phyloP scores from a whole-genome alignment of 2,329 filamentous ascomycete genomes.

The Didymella sp. region DNA sequence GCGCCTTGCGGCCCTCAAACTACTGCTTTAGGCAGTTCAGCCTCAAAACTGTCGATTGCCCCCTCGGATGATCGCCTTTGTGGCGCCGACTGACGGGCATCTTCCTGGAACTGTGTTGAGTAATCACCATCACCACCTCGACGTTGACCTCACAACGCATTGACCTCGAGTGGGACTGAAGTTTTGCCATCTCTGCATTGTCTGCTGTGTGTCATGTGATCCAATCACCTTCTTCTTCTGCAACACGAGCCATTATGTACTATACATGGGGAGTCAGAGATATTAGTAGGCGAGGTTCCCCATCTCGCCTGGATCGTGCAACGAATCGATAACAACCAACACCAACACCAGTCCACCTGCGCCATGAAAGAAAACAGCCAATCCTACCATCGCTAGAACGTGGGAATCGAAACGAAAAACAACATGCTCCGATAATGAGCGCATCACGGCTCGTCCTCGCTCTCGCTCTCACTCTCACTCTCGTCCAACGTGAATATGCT shows the following conservation, averaged over 20 bases:
- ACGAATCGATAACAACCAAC: background rate
- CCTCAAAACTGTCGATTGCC: conserved; percentile 27
- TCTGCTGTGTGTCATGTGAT: no score
- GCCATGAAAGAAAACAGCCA: background rate
- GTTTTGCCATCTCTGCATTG: no score
- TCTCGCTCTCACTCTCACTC: conserved; percentile 29
- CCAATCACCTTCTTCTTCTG: no score
- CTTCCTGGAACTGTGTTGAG: conserved; percentile 1
- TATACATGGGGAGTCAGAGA: conserved; percentile 17
- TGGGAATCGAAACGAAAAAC: background rate
- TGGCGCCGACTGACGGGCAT: conserved; percentile 22
- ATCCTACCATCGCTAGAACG: no score
- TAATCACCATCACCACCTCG: background rate
- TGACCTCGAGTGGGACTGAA: no score
- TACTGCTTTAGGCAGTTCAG: conserved; percentile 30
- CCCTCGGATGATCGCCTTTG: conserved; percentile 37
- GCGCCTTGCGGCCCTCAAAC: conserved; percentile 20
- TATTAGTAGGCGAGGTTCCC: conserved; percentile 17
- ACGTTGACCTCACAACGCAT: no score
- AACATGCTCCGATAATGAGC: no score
- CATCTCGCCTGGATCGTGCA: background rate
- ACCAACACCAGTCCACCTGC: no score
- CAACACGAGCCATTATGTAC: background rate
- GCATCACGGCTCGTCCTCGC: conserved; percentile 5
- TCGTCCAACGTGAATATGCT: conserved; percentile 36